Evolutionary conservation across 768 basidiomycete species (phyloP).

Genomic region (Amanita inopinata): DNA sequence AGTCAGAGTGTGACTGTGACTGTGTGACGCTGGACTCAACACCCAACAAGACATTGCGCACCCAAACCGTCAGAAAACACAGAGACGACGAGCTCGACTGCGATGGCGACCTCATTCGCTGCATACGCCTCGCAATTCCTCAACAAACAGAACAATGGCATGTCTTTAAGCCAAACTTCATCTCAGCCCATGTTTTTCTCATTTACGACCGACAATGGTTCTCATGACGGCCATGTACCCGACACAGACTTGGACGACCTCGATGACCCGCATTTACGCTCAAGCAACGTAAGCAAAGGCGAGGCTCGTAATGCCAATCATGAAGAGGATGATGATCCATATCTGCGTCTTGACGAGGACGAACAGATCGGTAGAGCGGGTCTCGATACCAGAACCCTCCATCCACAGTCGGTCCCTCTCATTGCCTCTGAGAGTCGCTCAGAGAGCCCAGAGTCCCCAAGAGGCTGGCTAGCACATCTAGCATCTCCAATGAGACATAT

Average conservation of each 20-base stretch:
- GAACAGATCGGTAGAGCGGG: conserved; percentile 25
- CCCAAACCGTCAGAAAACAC: neutral
- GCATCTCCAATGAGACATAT: conserved; percentile 46
- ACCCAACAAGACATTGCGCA: conserved; percentile 3
- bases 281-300: conserved; percentile 24
- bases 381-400: conserved; percentile 19
- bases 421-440: conserved; percentile 25
- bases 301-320: conserved; percentile 16
- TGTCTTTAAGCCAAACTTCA: conserved; percentile 42
- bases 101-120: conserved; percentile 62
- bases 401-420: conserved; percentile 28
- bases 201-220: conserved; percentile 69
- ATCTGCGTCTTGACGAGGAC: conserved; percentile 69
- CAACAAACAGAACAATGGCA: conserved; percentile 36
- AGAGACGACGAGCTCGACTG: conserved; percentile 15
- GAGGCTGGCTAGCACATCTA: conserved; percentile 68
- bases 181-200: conserved; percentile 86
- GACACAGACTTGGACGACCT: conserved; percentile 56
- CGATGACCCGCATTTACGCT: conserved; percentile 65
- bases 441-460: conserved; percentile 28
- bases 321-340: conserved; percentile 65
- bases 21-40: neutral
- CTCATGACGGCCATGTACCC: conserved; percentile 35
- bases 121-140: conserved; percentile 79
- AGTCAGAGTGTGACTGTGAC: neutral